Conservation (phyloP, 176 grass and related monocot species). For the Hordeum marinum region DNA sequence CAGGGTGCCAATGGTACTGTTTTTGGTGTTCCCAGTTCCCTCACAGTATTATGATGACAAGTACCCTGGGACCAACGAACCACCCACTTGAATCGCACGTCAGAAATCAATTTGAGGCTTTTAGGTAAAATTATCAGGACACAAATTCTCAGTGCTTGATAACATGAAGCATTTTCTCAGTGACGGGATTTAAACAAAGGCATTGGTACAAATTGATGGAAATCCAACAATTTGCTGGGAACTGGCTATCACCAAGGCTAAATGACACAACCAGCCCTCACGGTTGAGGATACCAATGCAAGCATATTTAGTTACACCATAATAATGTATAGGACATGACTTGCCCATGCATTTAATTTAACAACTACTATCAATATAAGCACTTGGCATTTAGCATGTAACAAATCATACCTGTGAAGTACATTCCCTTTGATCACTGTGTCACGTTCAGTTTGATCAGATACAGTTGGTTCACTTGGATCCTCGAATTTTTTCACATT, state of each 20-base stretch:
- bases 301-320: not conserved
- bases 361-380: not conserved
- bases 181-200: not conserved
- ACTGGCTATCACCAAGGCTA: not conserved
- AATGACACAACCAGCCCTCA: not conserved
- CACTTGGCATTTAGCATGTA: slow-evolving; percentile 14
- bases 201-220: slow-evolving; percentile 9
- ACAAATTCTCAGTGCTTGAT: not conserved
- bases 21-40: not conserved
- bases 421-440: slow-evolving; percentile 19
- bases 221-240: not conserved
- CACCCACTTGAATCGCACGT: not conserved
- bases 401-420: slow-evolving; percentile 49
- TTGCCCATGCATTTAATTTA: not conserved
- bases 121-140: not conserved
- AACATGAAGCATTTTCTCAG: not conserved
- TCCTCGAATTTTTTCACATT: slow-evolving; percentile 11
- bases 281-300: not conserved
- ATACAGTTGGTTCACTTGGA: slow-evolving; percentile 16
- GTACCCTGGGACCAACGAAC: not conserved
- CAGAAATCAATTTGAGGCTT: slow-evolving; percentile 1
- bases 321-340: slow-evolving; percentile 8
- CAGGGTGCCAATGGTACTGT: not conserved
- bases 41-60: not conserved
- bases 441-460: slow-evolving; percentile 29